A percentile compares a stretch with the other conserved stretches of the same genome.
Conservation (phyloP, 2,329 filamentous ascomycete genomes). For the Penicillium sp. region DNA sequence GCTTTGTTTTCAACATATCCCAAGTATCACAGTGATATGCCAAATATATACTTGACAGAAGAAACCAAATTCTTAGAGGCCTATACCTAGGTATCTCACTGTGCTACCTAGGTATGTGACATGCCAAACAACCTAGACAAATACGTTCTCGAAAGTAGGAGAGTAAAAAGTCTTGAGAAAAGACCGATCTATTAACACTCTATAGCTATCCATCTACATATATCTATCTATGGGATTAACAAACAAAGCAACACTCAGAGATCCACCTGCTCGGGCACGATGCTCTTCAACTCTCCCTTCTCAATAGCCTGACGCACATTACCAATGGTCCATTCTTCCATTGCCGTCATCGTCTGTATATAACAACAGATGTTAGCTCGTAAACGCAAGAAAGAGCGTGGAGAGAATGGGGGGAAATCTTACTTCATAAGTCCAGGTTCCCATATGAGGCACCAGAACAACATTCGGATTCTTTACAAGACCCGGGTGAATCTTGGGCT, state of each 20-base stretch:
- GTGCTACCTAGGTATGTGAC: no score
- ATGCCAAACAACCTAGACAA: not conserved
- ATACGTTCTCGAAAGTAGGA: not conserved
- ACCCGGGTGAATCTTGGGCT: slow-evolving; percentile 71
- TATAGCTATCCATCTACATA: not conserved
- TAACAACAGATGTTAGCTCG: not conserved
- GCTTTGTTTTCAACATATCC: not conserved
- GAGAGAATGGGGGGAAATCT: slow-evolving; percentile 12
- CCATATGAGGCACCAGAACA: slow-evolving; percentile 79
- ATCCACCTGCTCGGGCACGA: slow-evolving; percentile 67
- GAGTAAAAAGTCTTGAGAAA: not conserved
- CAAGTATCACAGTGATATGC: not conserved
- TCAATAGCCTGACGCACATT: slow-evolving; percentile 64
- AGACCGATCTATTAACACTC: not conserved
- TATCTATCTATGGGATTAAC: not conserved
- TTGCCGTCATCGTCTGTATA: slow-evolving; percentile 48
- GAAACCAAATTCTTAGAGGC: not conserved
- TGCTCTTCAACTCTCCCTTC: slow-evolving; percentile 60
- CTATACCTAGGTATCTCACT: no score
- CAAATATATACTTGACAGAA: not conserved
- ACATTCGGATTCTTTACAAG: slow-evolving; percentile 67
- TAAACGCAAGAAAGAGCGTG: not conserved
- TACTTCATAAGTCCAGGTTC: slow-evolving; percentile 70
- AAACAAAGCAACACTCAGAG: slow-evolving; percentile 23
- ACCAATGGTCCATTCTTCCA: slow-evolving; percentile 72